Percentiles rank a stretch among this genome's conserved stretches.
Evolutionary conservation across 176 grass and related monocot genomes (phyloP).

Genomic region (Miscanthus lutarioriparius): DNA sequence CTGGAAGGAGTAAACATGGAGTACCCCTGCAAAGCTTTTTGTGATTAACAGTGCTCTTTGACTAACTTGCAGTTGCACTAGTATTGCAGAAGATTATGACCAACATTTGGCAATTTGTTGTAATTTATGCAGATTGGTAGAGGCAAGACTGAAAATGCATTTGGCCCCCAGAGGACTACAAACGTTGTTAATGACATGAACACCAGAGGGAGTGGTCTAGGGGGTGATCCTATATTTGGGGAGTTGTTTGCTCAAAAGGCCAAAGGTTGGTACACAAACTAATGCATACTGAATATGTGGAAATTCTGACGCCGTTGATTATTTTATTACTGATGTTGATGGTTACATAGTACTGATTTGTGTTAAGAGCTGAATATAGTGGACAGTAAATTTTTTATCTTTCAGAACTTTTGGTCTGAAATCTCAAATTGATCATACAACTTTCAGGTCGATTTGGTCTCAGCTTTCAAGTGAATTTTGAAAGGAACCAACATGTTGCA

Average conservation of each 20-base stretch:
- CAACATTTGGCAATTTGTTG: not conserved
- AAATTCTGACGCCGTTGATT: not conserved
- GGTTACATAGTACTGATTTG: not conserved
- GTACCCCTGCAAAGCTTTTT: not conserved
- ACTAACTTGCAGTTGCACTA: not conserved
- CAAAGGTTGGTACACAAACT: conserved; percentile 56
- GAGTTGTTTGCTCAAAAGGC: conserved; percentile 53
- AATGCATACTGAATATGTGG: conserved; percentile 1
- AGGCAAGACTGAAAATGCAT: conserved; percentile 55
- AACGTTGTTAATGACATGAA: conserved; percentile 61
- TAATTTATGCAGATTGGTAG: conserved; percentile 60
- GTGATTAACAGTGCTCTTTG: not conserved
- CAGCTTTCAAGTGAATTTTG: not conserved
- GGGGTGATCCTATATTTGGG: conserved; percentile 59
- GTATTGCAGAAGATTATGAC: not conserved
- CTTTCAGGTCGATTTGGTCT: not conserved
- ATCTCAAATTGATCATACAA: not conserved
- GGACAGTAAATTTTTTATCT: not conserved
- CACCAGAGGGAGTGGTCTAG: conserved; percentile 56
- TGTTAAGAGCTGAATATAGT: not conserved
- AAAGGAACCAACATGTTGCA: not conserved
- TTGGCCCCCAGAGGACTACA: conserved; percentile 58
- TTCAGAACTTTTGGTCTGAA: not conserved
- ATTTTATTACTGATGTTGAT: not conserved
- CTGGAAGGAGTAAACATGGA: not conserved